Percentiles rank a stretch among this genome's conserved stretches.
These are phyloP conservation scores for Pyrus betulifolia DNA, from an alignment of 306 rosid species.

Conservation along the genomic window DNA sequence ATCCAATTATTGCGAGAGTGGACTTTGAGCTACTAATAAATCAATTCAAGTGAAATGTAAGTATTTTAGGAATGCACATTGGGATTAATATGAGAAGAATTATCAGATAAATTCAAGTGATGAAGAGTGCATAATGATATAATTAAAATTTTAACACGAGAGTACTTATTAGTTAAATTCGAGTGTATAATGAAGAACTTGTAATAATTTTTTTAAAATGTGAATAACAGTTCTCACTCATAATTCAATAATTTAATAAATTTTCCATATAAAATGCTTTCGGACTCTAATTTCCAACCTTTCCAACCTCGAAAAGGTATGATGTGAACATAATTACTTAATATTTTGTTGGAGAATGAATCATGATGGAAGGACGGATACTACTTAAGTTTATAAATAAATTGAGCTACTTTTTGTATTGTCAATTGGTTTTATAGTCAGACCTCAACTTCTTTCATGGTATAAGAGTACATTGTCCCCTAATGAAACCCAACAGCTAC, in stretches of 20 bases:
- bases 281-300: neutral
- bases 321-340: neutral
- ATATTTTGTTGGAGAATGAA: no score
- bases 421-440: no score
- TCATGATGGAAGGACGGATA: no score
- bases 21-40: neutral
- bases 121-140: neutral
- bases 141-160: neutral
- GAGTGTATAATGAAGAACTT: neutral
- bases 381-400: no score
- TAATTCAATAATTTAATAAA: neutral
- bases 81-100: neutral
- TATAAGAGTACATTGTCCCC: no score
- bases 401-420: no score
- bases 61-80: neutral
- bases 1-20: neutral
- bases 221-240: neutral
- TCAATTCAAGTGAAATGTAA: neutral
- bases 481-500: no score
- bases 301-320: neutral
- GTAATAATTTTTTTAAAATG: neutral
- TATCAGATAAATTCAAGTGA: neutral
- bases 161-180: no score
- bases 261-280: neutral
- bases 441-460: no score